A percentile compares a stretch with the other conserved stretches of the same genome.
These are phyloP conservation scores for Macroventuria anomochaeta DNA, from an alignment of 2,329 filamentous ascomycete species.

Conservation along the genomic window DNA sequence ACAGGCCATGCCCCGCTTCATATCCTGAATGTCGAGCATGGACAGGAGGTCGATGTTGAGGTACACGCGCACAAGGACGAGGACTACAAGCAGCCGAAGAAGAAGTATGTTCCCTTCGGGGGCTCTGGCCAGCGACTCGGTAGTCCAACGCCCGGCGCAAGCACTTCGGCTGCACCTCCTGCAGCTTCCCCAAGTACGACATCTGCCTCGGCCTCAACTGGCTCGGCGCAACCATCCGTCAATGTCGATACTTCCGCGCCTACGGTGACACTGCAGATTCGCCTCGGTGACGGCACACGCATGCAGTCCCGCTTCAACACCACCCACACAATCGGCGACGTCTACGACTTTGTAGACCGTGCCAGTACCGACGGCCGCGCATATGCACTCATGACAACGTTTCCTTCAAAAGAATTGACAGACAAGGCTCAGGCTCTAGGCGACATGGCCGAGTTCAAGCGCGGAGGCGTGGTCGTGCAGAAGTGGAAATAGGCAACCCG, in stretches of 20 bases:
- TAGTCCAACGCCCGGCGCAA: slow-evolving; percentile 72
- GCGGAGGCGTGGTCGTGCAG: slow-evolving; percentile 62
- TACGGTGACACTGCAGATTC: slow-evolving; percentile 74
- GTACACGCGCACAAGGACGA: slow-evolving; percentile 76
- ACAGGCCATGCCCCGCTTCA: slow-evolving; percentile 77
- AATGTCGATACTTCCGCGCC: slow-evolving; percentile 70
- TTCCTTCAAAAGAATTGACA: slow-evolving; percentile 79
- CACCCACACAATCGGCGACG: slow-evolving; percentile 75
- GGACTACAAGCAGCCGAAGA: slow-evolving; percentile 74
- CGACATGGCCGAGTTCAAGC: slow-evolving; percentile 58
- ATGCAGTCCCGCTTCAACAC: slow-evolving; percentile 84
- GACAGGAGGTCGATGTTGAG: slow-evolving; percentile 80
- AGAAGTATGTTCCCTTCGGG: slow-evolving; percentile 76
- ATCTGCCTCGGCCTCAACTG: slow-evolving; percentile 32
- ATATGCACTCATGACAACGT: slow-evolving; percentile 81
- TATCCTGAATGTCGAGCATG: slow-evolving; percentile 76
- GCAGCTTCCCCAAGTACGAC: slow-evolving; percentile 44
- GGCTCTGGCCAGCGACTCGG: slow-evolving; percentile 77
- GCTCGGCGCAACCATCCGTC: slow-evolving; percentile 53
- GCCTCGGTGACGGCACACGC: slow-evolving; percentile 77
- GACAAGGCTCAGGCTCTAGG: slow-evolving; percentile 63
- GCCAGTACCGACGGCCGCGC: slow-evolving; percentile 66
- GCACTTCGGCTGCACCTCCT: slow-evolving; percentile 45
- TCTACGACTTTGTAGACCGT: slow-evolving; percentile 76
- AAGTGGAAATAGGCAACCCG: slow-evolving; percentile 54